Conservation (phyloP, 306 rosid species). For the Canavalia ensiformis region DNA sequence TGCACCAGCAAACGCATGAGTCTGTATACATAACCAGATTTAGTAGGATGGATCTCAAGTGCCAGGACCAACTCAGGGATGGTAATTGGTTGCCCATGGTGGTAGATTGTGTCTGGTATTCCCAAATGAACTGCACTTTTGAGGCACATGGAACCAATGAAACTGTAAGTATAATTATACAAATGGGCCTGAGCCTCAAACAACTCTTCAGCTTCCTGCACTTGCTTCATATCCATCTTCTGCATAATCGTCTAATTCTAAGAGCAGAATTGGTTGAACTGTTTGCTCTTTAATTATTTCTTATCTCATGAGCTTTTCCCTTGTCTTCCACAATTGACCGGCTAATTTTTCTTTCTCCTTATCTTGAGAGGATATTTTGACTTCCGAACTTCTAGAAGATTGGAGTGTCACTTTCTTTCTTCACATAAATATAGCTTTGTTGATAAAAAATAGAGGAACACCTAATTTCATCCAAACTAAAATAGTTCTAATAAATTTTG, state of each 20-base stretch:
- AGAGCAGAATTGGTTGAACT: not conserved
- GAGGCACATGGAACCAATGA: slow-evolving; percentile 45
- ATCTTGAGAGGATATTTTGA: not conserved
- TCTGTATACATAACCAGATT: slow-evolving; percentile 40
- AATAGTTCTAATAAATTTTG: too few species aligned
- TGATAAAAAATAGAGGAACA: not conserved
- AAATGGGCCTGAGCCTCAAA: slow-evolving; percentile 46
- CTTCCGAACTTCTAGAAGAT: not conserved
- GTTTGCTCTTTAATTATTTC: not conserved
- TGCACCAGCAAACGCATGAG: slow-evolving; percentile 58
- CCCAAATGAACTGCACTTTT: slow-evolving; percentile 45
- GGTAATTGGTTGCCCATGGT: slow-evolving; percentile 54
- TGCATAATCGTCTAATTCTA: slow-evolving; percentile 2
- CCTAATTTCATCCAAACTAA: too few species aligned
- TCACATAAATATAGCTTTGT: not conserved
- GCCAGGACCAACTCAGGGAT: slow-evolving; percentile 52
- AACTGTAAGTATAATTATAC: slow-evolving; percentile 27
- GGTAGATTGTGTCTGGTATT: slow-evolving; percentile 47
- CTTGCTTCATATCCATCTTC: slow-evolving; percentile 35
- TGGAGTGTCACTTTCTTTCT: not conserved
- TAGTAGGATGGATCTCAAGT: slow-evolving; percentile 48
- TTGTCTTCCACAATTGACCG: not conserved
- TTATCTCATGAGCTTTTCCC: not conserved
- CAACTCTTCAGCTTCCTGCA: slow-evolving; percentile 34
- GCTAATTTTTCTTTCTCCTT: not conserved